Evolutionary conservation across 805 yeast genomes (phyloP).

Genomic region (Pichia cabralensis): DNA sequence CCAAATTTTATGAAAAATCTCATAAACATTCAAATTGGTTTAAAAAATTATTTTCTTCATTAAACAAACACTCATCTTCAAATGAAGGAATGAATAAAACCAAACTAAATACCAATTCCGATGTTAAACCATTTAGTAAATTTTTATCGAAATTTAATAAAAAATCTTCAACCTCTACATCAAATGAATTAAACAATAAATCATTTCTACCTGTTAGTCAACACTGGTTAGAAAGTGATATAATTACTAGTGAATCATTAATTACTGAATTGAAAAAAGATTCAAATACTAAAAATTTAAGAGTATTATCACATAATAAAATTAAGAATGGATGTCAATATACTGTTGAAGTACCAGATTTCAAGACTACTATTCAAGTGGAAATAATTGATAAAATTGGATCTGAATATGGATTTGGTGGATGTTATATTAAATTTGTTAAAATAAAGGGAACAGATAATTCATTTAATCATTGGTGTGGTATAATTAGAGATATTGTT

Average conservation of each 20-base stretch:
- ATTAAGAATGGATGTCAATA: conserved; percentile 4
- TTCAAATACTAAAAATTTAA: not conserved
- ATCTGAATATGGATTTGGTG: conserved; percentile 24
- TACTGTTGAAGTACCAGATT: conserved; percentile 6
- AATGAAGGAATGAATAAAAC: too few relatives aligned
- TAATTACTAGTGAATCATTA: conserved; percentile 3
- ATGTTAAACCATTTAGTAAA: too few relatives aligned
- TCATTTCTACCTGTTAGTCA: not conserved
- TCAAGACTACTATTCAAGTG: conserved; percentile 11
- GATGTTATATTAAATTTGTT: conserved; percentile 20
- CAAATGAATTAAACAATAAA: not conserved
- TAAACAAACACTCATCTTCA: too few relatives aligned
- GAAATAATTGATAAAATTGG: conserved; percentile 22
- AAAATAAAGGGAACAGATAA: conserved; percentile 16
- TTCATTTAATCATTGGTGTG: conserved; percentile 15
- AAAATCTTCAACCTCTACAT: not conserved
- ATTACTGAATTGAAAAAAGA: conserved; percentile 2
- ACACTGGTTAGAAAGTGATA: conserved; percentile 10
- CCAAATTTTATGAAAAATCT: not conserved
- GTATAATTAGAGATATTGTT: conserved; percentile 4
- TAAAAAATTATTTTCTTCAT: conserved; percentile 11
- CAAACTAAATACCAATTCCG: too few relatives aligned
- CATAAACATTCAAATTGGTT: conserved; percentile 17
- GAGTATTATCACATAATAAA: not conserved
- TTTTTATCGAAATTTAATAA: too few relatives aligned